phyloP scores from a whole-genome alignment of 352 stramenopile genomes.

The Phytophthora pisi region DNA sequence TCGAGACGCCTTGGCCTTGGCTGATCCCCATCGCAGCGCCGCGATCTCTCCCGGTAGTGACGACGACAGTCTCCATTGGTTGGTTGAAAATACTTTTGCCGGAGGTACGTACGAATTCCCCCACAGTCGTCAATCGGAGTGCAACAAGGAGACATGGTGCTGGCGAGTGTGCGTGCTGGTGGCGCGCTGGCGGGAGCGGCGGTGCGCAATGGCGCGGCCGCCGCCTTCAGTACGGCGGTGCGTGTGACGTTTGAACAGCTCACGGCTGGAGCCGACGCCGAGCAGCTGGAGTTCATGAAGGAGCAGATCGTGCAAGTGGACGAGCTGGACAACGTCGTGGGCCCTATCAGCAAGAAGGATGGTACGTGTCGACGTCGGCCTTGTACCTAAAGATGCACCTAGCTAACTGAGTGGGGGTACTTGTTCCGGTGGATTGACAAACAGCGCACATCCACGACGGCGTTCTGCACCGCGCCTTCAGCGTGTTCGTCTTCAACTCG shows the following conservation, averaged over 20 bases:
- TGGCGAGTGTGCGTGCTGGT: constrained; percentile 25
- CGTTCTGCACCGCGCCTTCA: constrained; percentile 85
- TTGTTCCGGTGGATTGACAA: constrained; percentile 8
- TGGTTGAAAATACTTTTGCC: constrained; percentile 25
- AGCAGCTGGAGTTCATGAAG: constrained; percentile 91
- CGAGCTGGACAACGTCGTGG: constrained; percentile 78
- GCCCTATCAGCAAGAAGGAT: constrained; percentile 90
- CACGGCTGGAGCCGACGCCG: constrained; percentile 66
- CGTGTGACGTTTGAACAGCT: constrained; percentile 68
- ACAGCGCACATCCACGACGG: constrained; percentile 79
- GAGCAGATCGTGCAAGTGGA: constrained; percentile 92
- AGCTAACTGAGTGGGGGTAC: constrained; percentile 3
- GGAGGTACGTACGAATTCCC: background rate
- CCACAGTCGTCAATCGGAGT: constrained; percentile 16
- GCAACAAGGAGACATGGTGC: constrained; percentile 12
- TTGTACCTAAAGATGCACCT: background rate
- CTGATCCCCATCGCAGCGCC: constrained; percentile 1
- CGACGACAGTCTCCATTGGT: constrained; percentile 10
- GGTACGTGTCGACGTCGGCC: constrained; percentile 21
- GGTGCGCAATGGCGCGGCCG: constrained; percentile 13
- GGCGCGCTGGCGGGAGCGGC: constrained; percentile 14
- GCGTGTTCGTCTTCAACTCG: constrained; percentile 88
- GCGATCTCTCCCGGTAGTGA: constrained; percentile 8
- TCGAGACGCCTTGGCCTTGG: constrained; percentile 22
- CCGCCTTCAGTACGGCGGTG: constrained; percentile 15